Conservation (phyloP, 2,329 filamentous ascomycete species). For the Peltaster fructicola region DNA sequence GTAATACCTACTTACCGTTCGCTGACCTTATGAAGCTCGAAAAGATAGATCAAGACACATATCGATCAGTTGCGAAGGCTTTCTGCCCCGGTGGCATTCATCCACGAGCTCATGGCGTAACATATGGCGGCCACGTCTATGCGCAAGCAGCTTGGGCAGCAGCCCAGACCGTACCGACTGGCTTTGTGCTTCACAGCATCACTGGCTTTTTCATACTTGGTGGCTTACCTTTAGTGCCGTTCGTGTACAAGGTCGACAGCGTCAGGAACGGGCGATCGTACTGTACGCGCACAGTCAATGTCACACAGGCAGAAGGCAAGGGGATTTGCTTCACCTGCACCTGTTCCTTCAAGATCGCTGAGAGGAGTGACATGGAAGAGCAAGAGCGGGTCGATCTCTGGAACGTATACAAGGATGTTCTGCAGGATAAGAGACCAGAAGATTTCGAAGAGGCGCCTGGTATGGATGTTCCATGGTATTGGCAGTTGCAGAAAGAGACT, state of each 20-base stretch:
- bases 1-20: conserved; percentile 21
- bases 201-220: conserved; percentile 35
- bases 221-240: conserved; percentile 30
- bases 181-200: conserved; percentile 35
- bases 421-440: conserved; percentile 17
- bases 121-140: conserved; percentile 40
- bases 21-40: conserved; percentile 24
- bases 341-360: conserved; percentile 34
- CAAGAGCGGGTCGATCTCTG: conserved; percentile 21
- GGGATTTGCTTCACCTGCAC: conserved; percentile 34
- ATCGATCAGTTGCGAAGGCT: conserved; percentile 22
- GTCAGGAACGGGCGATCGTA: conserved; percentile 35
- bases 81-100: conserved; percentile 25
- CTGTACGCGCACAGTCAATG: conserved; percentile 34
- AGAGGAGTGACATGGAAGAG: conserved; percentile 16
- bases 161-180: conserved; percentile 32
- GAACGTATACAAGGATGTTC: conserved; percentile 17
- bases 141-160: conserved; percentile 41
- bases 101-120: conserved; percentile 17
- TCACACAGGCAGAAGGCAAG: conserved; percentile 28
- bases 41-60: conserved; percentile 23
- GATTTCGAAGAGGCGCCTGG: conserved; percentile 19
- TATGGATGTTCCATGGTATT: conserved; percentile 20
- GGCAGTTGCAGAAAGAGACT: conserved; percentile 16
- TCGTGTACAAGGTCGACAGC: conserved; percentile 32